Evolutionary conservation across 805 yeast genomes (phyloP).

Genomic region (Kodamaea lidongshanica): DNA sequence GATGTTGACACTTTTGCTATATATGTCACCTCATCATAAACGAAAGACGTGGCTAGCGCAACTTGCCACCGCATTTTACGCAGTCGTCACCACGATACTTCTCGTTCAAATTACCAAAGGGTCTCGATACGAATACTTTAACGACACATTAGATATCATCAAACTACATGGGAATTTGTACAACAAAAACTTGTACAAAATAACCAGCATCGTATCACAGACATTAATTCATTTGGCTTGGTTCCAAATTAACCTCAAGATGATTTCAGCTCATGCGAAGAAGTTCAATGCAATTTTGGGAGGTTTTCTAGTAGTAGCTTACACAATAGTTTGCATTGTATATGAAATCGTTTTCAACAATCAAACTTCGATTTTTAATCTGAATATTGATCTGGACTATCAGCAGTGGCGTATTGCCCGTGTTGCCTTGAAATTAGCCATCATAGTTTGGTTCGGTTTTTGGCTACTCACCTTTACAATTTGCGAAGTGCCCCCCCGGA

Average conservation of each 20-base stretch:
- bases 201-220: slow-evolving; percentile 37
- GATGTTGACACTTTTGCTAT: slow-evolving; percentile 58
- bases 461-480: slow-evolving; percentile 35
- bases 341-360: slow-evolving; percentile 10
- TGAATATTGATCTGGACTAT: slow-evolving; percentile 3
- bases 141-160: slow-evolving; percentile 48
- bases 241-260: slow-evolving; percentile 40
- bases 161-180: slow-evolving; percentile 35
- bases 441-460: slow-evolving; percentile 24
- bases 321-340: slow-evolving; percentile 14
- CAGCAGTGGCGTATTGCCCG: slow-evolving; percentile 21
- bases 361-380: slow-evolving; percentile 8
- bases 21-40: slow-evolving; percentile 44
- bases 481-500: slow-evolving; percentile 28
- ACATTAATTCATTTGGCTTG: slow-evolving; percentile 48
- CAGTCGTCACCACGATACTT: slow-evolving; percentile 49
- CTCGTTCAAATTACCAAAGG: slow-evolving; percentile 41
- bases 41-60: slow-evolving; percentile 54
- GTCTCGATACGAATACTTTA: slow-evolving; percentile 44
- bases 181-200: slow-evolving; percentile 29
- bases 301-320: slow-evolving; percentile 9
- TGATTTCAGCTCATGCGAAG: slow-evolving; percentile 20
- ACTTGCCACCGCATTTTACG: slow-evolving; percentile 50
- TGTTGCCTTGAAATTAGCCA: slow-evolving; percentile 23
- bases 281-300: slow-evolving; percentile 21